A percentile compares a stretch with the other conserved stretches of the same genome.
These are phyloP conservation scores for Sarcodon sp. DNA, from an alignment of 768 basidiomycete genomes.

Conservation along the genomic window DNA sequence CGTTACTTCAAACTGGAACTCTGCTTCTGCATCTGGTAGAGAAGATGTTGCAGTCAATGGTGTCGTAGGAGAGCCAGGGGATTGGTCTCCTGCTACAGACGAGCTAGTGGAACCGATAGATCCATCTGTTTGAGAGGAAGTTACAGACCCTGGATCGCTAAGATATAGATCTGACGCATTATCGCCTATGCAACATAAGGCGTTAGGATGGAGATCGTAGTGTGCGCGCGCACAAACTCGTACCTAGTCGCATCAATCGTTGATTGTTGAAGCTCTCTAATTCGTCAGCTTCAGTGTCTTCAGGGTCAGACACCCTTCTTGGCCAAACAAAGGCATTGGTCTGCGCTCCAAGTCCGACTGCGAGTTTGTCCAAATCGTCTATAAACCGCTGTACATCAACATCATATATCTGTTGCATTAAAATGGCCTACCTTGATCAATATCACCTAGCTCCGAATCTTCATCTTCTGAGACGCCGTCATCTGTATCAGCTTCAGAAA, in stretches of 20 bases:
- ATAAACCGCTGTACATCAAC: slow-evolving; percentile 1
- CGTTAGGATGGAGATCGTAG: slow-evolving; percentile 4
- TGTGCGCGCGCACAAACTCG: slow-evolving; percentile 3
- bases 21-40: slow-evolving; percentile 12
- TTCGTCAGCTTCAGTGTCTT: slow-evolving; percentile 50
- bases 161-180: background rate
- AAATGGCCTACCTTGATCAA: slow-evolving; percentile 43
- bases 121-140: background rate
- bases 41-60: slow-evolving; percentile 18
- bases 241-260: slow-evolving; percentile 68
- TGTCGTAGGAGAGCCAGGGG: slow-evolving; percentile 24
- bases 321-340: slow-evolving; percentile 83
- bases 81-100: slow-evolving; percentile 15
- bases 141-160: background rate
- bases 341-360: slow-evolving; percentile 44
- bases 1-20: slow-evolving; percentile 67
- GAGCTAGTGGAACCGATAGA: too few species aligned
- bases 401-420: background rate
- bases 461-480: slow-evolving; percentile 18
- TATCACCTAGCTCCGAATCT: slow-evolving; percentile 50
- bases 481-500: slow-evolving; percentile 15
- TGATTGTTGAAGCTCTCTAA: slow-evolving; percentile 54
- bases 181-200: slow-evolving; percentile 4
- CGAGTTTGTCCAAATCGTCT: slow-evolving; percentile 35
- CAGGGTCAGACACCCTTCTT: slow-evolving; percentile 37